Evolutionary conservation across 192 early-diverging fungal species (phyloP), one percentile per base, ranked within the genome.

Genomic region (Umbelopsis sp.): DNA sequence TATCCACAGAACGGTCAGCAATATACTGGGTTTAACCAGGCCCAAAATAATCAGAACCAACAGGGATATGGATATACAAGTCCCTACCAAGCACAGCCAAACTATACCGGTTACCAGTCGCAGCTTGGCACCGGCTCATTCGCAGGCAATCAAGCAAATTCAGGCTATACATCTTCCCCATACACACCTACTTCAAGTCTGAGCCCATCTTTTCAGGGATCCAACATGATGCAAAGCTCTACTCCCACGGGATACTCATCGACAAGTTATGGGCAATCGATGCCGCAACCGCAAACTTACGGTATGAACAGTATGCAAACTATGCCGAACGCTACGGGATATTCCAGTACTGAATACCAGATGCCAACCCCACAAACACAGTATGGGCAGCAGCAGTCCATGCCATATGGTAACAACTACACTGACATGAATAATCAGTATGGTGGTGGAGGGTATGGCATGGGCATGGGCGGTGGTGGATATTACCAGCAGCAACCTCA

Each of bases 71-170:
- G 23, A 2, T 12, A 25, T 35, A 27, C 25, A 18, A 30, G 18
- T 30, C 15, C 27, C 2, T 61, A 27, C 25, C 55, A 61, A 61
- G 13, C 27, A 16, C 55, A 61, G 30, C 10, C 27, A 16, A 33
- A 30, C 55, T 30, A 61, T 35, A 7, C 7, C 33, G 11, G 13
- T 2, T 37, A 35, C 30, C 55, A 37, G 33, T 8, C 9, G 15
- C 55, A 61, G 30, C 55, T 61, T 61, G 55, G 55, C 55, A 61
- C 27, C 33, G 27, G 27, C 27, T 15, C 55, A 16, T 61, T 27
- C 6, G 18, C 6, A 6, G 55, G 55, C 33, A 61, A 35, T 35
- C 55, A 61, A 13, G 33, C 25, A 6, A 27, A 35, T 30, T 16
- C 53, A 15, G 55, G 55, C 12, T 61, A 61, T 25, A 6, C 55